These are phyloP conservation scores for Populus simonii DNA, from an alignment of 345 rosid species.

Conservation along the genomic window DNA sequence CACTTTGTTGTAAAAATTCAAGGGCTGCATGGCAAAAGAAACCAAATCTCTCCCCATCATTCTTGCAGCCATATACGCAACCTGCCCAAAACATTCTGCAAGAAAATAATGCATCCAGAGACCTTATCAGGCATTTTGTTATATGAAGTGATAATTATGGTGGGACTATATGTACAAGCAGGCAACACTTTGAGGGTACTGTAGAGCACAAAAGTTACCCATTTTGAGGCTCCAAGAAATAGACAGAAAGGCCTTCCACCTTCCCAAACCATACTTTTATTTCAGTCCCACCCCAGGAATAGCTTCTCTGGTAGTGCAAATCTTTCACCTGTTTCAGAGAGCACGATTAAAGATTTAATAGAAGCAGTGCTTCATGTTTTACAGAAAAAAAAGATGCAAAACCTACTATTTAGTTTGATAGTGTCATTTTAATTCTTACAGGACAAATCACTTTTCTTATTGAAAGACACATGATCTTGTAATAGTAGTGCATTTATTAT, in stretches of 20 bases:
- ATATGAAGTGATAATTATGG: neutral
- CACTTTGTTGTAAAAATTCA: slow-evolving; percentile 81
- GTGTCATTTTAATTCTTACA: too few relatives aligned
- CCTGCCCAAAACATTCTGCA: slow-evolving; percentile 66
- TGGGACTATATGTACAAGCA: neutral
- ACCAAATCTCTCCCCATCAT: slow-evolving; percentile 83
- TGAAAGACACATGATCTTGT: too few relatives aligned
- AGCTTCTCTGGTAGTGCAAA: slow-evolving; percentile 56
- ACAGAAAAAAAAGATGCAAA: too few relatives aligned
- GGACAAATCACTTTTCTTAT: too few relatives aligned
- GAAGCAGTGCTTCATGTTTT: neutral
- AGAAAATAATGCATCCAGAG: slow-evolving; percentile 10
- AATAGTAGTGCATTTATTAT: too few relatives aligned
- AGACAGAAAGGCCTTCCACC: slow-evolving; percentile 88
- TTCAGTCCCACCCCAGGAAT: slow-evolving; percentile 81
- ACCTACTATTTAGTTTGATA: too few relatives aligned
- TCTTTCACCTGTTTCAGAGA: slow-evolving; percentile 63
- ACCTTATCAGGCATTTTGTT: neutral
- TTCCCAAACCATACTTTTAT: slow-evolving; percentile 88
- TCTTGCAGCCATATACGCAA: slow-evolving; percentile 68
- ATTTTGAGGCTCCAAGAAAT: slow-evolving; percentile 86
- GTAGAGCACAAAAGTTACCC: slow-evolving; percentile 45
- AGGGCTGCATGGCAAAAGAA: slow-evolving; percentile 96
- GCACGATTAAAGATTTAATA: neutral
- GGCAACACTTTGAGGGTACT: neutral